These are phyloP conservation scores for Ogataea nitratoaversa DNA, from an alignment of 805 yeast genomes.

Conservation along the genomic window DNA sequence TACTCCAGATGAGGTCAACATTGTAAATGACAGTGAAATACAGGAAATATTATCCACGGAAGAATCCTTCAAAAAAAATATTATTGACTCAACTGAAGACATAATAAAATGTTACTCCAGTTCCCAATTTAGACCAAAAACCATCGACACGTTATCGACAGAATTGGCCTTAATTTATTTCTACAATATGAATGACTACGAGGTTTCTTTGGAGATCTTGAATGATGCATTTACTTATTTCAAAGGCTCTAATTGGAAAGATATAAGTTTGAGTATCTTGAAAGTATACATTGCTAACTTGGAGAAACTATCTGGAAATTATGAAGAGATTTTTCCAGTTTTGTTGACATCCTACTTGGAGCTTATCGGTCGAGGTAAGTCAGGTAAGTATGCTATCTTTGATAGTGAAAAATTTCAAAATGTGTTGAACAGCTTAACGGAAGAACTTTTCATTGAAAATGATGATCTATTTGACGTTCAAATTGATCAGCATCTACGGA, in stretches of 20 bases:
- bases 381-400: conserved; percentile 19
- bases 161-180: conserved; percentile 69
- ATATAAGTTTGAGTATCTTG: conserved; percentile 61
- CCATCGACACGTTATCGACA: conserved; percentile 69
- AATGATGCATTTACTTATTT: conserved; percentile 68
- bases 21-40: conserved; percentile 8
- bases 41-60: conserved; percentile 27
- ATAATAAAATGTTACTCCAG: conserved; percentile 49
- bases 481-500: conserved; percentile 35
- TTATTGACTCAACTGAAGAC: conserved; percentile 50
- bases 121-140: conserved; percentile 51
- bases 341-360: conserved; percentile 38
- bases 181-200: conserved; percentile 51
- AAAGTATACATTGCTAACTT: conserved; percentile 68
- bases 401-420: conserved; percentile 16
- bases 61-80: conserved; percentile 36
- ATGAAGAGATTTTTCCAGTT: conserved; percentile 19
- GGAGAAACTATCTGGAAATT: conserved; percentile 32
- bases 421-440: conserved; percentile 10
- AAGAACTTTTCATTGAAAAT: conserved; percentile 14
- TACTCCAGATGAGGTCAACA: not conserved
- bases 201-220: conserved; percentile 58
- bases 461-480: conserved; percentile 34
- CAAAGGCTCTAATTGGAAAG: conserved; percentile 67
- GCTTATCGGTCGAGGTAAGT: conserved; percentile 21